Evolutionary conservation across 176 grass and related monocot genomes (phyloP).

Genomic region (Saccharum spontaneum): DNA sequence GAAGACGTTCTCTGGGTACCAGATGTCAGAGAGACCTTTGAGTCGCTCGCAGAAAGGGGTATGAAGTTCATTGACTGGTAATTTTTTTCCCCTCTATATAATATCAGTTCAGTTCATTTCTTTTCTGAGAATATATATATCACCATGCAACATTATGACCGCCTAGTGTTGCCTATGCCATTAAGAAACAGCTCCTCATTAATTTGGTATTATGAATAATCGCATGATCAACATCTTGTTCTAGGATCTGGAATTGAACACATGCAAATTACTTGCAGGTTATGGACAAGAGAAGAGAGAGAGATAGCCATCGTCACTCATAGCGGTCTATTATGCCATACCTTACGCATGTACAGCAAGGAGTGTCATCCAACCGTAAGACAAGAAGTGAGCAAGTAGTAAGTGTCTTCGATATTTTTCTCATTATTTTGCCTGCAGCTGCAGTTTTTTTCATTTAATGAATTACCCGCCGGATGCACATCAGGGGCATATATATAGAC

Average conservation of each 20-base stretch:
- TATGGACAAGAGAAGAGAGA: constrained; percentile 87
- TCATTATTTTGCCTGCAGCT: background rate
- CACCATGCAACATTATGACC: background rate
- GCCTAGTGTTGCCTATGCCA: background rate
- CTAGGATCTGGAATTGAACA: background rate
- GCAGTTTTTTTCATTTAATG: background rate
- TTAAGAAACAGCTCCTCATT: background rate
- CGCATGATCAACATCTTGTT: background rate
- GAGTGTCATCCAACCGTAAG: constrained; percentile 68
- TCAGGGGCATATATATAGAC: background rate
- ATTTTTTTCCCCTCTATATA: background rate
- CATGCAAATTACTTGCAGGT: constrained; percentile 54
- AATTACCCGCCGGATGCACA: background rate
- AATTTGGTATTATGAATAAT: background rate
- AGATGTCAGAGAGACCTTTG: constrained; percentile 73
- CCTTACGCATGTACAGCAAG: constrained; percentile 57
- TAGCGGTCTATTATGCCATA: constrained; percentile 72
- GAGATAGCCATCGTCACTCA: constrained; percentile 87
- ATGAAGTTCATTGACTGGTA: constrained; percentile 90
- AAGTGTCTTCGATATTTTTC: constrained; percentile 6
- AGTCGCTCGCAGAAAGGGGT: constrained; percentile 64
- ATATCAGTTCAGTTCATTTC: background rate
- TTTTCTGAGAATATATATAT: background rate
- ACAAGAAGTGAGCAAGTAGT: constrained; percentile 63
- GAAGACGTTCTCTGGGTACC: constrained; percentile 84